Percentiles rank a stretch among this genome's conserved stretches.
These are phyloP conservation scores for Nematodospora anomalae DNA, from an alignment of 1,139 yeast species.

Conservation along the genomic window DNA sequence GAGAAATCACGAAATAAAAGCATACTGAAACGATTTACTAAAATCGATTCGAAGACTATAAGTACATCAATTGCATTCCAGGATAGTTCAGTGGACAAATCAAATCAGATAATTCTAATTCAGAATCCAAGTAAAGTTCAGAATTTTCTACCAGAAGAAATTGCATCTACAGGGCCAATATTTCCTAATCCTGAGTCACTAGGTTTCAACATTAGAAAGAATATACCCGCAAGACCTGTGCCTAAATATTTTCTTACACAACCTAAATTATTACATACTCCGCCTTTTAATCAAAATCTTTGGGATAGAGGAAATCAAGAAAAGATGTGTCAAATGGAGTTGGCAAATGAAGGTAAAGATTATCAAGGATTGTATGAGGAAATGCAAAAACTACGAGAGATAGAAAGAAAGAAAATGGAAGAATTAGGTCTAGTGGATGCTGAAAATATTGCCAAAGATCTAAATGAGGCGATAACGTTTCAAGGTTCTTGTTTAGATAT, in stretches of 20 bases:
- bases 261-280: slow-evolving; percentile 37
- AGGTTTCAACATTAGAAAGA: slow-evolving; percentile 25
- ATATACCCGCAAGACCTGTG: slow-evolving; percentile 25
- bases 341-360: slow-evolving; percentile 33
- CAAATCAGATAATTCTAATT: slow-evolving; percentile 24
- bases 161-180: slow-evolving; percentile 29
- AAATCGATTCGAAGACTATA: not conserved
- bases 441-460: slow-evolving; percentile 76
- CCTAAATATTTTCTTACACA: slow-evolving; percentile 42
- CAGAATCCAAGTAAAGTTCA: slow-evolving; percentile 24
- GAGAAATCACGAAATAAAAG: slow-evolving; percentile 5
- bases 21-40: slow-evolving; percentile 9
- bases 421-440: slow-evolving; percentile 80
- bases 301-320: slow-evolving; percentile 47
- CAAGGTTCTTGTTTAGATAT: slow-evolving; percentile 87
- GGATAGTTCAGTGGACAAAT: slow-evolving; percentile 20
- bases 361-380: slow-evolving; percentile 48
- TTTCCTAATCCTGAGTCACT: slow-evolving; percentile 27
- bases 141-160: slow-evolving; percentile 22
- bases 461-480: slow-evolving; percentile 84
- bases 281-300: slow-evolving; percentile 32
- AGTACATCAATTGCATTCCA: slow-evolving; percentile 1
- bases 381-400: slow-evolving; percentile 71
- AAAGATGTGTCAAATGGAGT: slow-evolving; percentile 39
- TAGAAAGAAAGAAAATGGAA: slow-evolving; percentile 82